Percentiles rank a stretch among this genome's conserved stretches.
Evolutionary conservation across 495 filamentous ascomycete species (phyloP).

Genomic region (Daldinia grandis): DNA sequence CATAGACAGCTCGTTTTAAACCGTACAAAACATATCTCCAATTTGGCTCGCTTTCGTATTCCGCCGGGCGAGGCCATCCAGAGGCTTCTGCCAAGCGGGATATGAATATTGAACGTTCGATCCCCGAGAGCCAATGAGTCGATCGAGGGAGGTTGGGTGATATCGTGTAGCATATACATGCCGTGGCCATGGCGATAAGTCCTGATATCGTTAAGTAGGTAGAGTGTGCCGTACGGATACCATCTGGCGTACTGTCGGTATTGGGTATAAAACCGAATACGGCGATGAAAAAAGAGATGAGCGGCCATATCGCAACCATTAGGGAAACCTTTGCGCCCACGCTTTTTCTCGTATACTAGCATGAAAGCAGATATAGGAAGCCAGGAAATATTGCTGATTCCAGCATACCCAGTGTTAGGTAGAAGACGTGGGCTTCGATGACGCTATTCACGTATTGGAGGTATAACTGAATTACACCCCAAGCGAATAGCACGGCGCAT

Average conservation of each 20-base stretch:
- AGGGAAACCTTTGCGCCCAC: neutral
- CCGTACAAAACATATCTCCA: neutral
- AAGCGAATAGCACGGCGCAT: neutral
- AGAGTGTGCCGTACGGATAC: neutral
- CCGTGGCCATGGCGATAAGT: neutral
- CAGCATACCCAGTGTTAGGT: neutral
- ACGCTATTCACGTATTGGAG: neutral
- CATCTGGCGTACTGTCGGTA: neutral
- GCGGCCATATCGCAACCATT: neutral
- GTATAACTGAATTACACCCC: slow-evolving; percentile 1
- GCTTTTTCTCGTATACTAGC: slow-evolving; percentile 13
- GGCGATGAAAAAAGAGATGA: neutral
- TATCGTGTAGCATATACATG: neutral
- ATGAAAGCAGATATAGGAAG: slow-evolving; percentile 17
- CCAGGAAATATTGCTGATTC: slow-evolving; percentile 18
- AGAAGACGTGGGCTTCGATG: neutral
- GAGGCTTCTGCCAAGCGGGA: slow-evolving; percentile 5
- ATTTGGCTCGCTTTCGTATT: slow-evolving; percentile 10
- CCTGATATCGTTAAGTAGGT: neutral
- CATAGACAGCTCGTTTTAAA: neutral
- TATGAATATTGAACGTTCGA: slow-evolving; percentile 5
- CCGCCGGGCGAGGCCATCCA: neutral
- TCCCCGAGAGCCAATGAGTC: neutral
- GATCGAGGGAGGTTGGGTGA: slow-evolving; percentile 18
- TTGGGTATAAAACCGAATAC: neutral